phyloP scores from a whole-genome alignment of 352 stramenopile species.

The Phytophthora pini region DNA sequence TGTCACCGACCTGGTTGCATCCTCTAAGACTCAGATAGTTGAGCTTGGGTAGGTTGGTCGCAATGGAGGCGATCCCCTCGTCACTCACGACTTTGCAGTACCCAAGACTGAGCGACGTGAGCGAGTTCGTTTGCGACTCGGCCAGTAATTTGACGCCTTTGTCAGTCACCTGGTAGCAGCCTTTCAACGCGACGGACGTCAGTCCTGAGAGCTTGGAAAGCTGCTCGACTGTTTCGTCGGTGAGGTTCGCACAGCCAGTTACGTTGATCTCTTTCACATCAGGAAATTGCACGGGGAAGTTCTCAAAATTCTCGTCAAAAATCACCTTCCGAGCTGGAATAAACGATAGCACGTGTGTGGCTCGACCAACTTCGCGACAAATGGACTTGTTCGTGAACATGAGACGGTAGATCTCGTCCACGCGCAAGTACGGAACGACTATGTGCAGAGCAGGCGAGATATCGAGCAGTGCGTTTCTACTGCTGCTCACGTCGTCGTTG shows the following conservation, averaged over 20 bases:
- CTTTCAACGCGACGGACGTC: conserved; percentile 59
- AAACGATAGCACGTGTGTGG: conserved; percentile 57
- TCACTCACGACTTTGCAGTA: conserved; percentile 84
- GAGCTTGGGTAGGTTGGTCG: conserved; percentile 41
- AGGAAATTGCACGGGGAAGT: conserved; percentile 55
- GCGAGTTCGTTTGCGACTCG: conserved; percentile 18
- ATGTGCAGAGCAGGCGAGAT: conserved; percentile 56
- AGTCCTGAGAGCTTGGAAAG: conserved; percentile 48
- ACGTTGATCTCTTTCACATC: conserved; percentile 60
- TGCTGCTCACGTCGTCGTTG: conserved; percentile 19
- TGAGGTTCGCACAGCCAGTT: conserved; percentile 68
- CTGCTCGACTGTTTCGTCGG: conserved; percentile 51
- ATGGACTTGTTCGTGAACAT: conserved; percentile 55
- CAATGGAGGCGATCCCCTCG: conserved; percentile 56
- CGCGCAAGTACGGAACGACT: conserved; percentile 49
- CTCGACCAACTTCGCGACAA: conserved; percentile 47
- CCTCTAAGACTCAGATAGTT: conserved; percentile 68
- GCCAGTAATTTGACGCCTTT: conserved; percentile 42
- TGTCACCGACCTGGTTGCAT: conserved; percentile 64
- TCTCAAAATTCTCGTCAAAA: conserved; percentile 50
- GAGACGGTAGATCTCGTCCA: conserved; percentile 63
- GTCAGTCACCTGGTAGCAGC: conserved; percentile 75
- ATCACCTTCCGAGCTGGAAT: conserved; percentile 58
- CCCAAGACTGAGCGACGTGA: conserved; percentile 74
- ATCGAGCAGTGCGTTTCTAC: conserved; percentile 23